These are phyloP conservation scores for Myxozyma neotropica DNA, from an alignment of 805 yeast genomes.

Conservation along the genomic window DNA sequence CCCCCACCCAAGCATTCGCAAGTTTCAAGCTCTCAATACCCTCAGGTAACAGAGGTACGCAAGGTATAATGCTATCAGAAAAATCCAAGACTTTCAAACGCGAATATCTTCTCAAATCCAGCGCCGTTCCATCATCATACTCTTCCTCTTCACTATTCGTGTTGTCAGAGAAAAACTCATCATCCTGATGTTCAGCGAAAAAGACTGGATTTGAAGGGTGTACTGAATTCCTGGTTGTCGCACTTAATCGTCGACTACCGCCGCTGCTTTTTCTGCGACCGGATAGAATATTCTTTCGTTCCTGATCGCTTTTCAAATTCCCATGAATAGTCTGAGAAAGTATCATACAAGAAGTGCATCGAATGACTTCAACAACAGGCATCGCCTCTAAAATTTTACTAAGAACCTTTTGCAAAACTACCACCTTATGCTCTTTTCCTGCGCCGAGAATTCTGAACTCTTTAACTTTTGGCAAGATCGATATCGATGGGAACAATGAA, in stretches of 20 bases:
- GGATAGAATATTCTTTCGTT: background rate
- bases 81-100: background rate
- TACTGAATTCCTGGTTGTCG: background rate
- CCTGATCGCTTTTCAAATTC: background rate
- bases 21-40: slow-evolving; percentile 1
- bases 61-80: slow-evolving; percentile 6
- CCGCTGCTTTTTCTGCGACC: background rate
- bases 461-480: background rate
- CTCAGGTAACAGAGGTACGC: background rate
- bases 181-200: background rate
- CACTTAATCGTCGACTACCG: slow-evolving; percentile 2
- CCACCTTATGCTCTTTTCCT: slow-evolving; percentile 4
- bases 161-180: background rate
- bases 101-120: background rate
- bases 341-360: slow-evolving; percentile 6
- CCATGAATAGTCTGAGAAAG: background rate
- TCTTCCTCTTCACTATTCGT: background rate
- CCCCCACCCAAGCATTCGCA: background rate
- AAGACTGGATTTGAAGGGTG: slow-evolving; percentile 8
- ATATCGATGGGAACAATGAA: background rate
- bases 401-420: background rate
- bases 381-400: slow-evolving; percentile 5
- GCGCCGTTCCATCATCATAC: background rate
- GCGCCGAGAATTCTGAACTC: slow-evolving; percentile 6
- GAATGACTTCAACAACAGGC: background rate